Evolutionary conservation across 176 grass and related monocot genomes (phyloP), one percentile per base, ranked within the genome.

Genomic region (Leersia perrieri): DNA sequence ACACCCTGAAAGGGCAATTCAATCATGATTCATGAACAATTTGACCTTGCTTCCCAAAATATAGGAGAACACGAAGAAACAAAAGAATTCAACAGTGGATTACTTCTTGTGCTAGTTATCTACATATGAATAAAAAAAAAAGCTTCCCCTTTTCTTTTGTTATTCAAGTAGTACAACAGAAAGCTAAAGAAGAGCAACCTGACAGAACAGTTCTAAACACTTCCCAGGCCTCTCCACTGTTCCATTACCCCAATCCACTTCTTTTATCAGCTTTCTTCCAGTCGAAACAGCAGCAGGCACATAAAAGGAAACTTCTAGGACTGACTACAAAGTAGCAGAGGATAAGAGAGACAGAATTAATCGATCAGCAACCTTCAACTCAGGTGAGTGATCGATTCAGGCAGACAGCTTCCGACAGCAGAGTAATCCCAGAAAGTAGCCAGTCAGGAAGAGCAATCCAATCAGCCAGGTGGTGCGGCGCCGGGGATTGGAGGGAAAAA

Each of bases 281-380:
- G 7, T 27, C 7, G 20, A 26, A 49, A 13, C 15, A 73, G 51
- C 3, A 60, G 30, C 26, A 28, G 32, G 29, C 10, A 86, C 42
- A 20, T 44, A 81, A 70, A 80, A 63, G 39, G 72, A 36, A 70
- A 76, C 38, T 38, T 2, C 0, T 13, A 8, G 57, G 28, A 81
- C 15, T 20, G 29, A 20, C 33, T 20, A 0, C 1, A 61, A 25
- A 68, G 35, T 15, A 72, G 63, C 41, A 38, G 23, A 20, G 30
- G 53, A 68, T 29, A 34, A 66, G 2, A 45, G 35, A 58, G 20
- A 70, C 45, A 3, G 45, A n/a, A n/a, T n/a, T n/a, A n/a, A n/a
- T n/a, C n/a, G n/a, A 31, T 38, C n/a, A 74, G 55, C 75, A 47
- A 81, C 38, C 71, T 87, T 66, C 3, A 80, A 71, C 22, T 49